These are phyloP conservation scores for Lipomyces kockii DNA, from an alignment of 805 yeast genomes.

Conservation along the genomic window DNA sequence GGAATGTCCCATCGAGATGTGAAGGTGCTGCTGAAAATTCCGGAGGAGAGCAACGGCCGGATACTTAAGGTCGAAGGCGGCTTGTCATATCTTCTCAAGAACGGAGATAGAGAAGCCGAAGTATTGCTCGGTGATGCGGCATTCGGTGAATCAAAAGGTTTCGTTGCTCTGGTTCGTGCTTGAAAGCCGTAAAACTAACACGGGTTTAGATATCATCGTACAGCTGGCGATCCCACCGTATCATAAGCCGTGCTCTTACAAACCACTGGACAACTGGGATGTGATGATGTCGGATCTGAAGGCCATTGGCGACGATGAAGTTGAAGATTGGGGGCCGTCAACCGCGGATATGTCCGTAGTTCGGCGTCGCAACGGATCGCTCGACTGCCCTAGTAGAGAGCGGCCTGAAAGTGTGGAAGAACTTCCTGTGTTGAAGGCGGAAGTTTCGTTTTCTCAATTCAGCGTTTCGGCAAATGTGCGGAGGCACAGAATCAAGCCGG, in stretches of 20 bases:
- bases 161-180: background rate
- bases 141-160: conserved; percentile 27
- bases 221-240: conserved; percentile 27
- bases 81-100: conserved; percentile 6
- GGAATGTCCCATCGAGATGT: conserved; percentile 30
- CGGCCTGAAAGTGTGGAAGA: conserved; percentile 7
- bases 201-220: conserved; percentile 16
- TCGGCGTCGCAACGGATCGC: conserved; percentile 4
- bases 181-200: background rate
- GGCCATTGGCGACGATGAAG: conserved; percentile 10
- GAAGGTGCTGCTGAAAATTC: conserved; percentile 22
- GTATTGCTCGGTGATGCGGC: conserved; percentile 25
- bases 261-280: conserved; percentile 28
- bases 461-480: background rate
- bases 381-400: background rate
- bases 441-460: conserved; percentile 4
- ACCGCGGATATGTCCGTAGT: background rate
- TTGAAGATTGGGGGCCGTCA: background rate
- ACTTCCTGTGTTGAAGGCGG: conserved; percentile 6
- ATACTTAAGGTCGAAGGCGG: conserved; percentile 28
- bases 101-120: conserved; percentile 27
- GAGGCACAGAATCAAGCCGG: conserved; percentile 8
- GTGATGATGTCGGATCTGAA: conserved; percentile 18
- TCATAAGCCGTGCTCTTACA: too few relatives aligned
- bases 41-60: conserved; percentile 23